phyloP scores from a whole-genome alignment of 805 yeast genomes.

The Candida nitratophila region DNA sequence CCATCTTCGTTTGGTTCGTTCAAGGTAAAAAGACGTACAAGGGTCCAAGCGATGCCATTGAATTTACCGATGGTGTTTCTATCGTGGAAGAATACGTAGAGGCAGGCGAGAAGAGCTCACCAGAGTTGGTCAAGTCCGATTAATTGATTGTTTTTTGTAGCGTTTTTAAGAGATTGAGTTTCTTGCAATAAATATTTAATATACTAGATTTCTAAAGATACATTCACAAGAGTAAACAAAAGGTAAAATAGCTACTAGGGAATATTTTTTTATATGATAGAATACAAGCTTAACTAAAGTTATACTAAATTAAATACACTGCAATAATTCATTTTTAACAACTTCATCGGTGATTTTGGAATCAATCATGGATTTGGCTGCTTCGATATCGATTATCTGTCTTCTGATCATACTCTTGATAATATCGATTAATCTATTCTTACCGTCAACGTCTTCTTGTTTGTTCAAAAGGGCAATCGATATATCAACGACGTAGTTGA shows the following conservation, averaged over 20 bases:
- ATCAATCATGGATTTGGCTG: constrained; percentile 17
- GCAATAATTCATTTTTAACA: neutral
- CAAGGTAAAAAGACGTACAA: constrained; percentile 20
- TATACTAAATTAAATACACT: neutral
- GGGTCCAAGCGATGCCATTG: constrained; percentile 16
- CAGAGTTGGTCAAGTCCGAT: no score
- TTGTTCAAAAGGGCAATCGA: neutral
- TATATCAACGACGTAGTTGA: neutral
- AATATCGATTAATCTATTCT: constrained; percentile 20
- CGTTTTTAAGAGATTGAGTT: no score
- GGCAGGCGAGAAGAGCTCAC: no score
- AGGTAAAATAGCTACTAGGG: no score
- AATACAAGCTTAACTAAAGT: no score
- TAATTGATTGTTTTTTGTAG: no score
- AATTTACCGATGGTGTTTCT: neutral
- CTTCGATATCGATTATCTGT: neutral
- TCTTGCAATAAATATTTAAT: no score
- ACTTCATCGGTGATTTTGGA: neutral
- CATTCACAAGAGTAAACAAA: no score
- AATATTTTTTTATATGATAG: no score
- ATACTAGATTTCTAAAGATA: no score
- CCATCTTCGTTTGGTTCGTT: constrained; percentile 16
- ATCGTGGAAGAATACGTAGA: no score
- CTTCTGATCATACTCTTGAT: constrained; percentile 34
- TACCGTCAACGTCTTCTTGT: constrained; percentile 17